Conservation (phyloP, 1,284 basidiomycete genomes). For the Apiotrichum veenhuisii region DNA sequence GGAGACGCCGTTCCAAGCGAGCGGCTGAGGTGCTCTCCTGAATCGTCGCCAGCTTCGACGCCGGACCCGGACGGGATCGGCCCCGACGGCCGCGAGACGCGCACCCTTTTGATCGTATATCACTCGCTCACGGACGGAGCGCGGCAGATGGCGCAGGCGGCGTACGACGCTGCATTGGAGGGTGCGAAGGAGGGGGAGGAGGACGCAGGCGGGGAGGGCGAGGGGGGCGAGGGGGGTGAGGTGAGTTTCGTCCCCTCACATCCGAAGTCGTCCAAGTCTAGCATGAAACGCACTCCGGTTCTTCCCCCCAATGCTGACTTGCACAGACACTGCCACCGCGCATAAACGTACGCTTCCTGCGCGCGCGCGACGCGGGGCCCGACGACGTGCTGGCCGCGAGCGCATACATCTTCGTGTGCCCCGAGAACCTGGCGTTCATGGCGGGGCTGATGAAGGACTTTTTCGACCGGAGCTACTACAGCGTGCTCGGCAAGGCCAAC, state of each 20-base stretch:
- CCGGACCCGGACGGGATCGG: no score
- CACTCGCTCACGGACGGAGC: slow-evolving; percentile 17
- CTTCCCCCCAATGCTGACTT: background rate
- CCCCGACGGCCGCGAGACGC: background rate
- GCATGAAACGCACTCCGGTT: no score
- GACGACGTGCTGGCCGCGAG: slow-evolving; percentile 11
- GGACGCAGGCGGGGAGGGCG: background rate
- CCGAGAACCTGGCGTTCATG: slow-evolving; percentile 19
- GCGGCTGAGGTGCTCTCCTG: no score
- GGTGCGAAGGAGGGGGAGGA: background rate
- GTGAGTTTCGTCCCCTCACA: no score
- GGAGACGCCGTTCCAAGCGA: no score
- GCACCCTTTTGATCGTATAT: slow-evolving; percentile 23
- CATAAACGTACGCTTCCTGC: background rate
- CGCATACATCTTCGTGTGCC: slow-evolving; percentile 16
- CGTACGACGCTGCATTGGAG: slow-evolving; percentile 6
- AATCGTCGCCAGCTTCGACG: no score
- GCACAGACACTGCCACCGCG: background rate
- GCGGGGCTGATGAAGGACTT: slow-evolving; percentile 19
- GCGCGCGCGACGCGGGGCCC: slow-evolving; percentile 9
- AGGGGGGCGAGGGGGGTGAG: background rate
- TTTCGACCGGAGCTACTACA: slow-evolving; percentile 16
- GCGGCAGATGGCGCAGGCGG: slow-evolving; percentile 15
- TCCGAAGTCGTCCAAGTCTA: background rate
- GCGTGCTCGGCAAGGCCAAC: slow-evolving; percentile 11